Percentiles rank a stretch among this genome's conserved stretches.
Conservation (phyloP, 1,284 basidiomycete genomes). For the Trichosporon ovoides region DNA sequence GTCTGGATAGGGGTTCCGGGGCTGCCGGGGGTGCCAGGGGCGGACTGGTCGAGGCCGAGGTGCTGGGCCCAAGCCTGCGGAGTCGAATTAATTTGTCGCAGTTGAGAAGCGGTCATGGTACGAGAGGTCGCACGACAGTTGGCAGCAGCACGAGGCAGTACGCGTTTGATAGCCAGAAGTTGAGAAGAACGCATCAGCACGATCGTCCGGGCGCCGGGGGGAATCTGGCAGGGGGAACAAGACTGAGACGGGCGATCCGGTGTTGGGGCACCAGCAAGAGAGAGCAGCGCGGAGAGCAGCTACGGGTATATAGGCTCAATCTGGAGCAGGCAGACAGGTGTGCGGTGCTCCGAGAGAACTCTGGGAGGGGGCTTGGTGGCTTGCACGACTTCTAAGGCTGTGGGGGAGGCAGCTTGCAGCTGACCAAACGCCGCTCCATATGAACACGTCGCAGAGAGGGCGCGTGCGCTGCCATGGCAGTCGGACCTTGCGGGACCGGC, state of each 20-base stretch:
- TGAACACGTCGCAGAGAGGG: background rate
- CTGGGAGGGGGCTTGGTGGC: background rate
- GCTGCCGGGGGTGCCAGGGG: slow-evolving; percentile 30
- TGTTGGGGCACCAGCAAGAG: background rate
- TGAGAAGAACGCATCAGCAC: slow-evolving; percentile 5
- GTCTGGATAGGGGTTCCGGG: slow-evolving; percentile 30
- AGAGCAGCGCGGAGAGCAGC: background rate
- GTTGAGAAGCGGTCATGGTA: background rate
- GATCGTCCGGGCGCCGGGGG: background rate
- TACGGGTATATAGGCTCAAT: background rate
- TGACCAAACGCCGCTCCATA: background rate
- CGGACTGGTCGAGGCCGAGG: slow-evolving; percentile 34
- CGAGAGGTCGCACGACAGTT: too few relatives aligned
- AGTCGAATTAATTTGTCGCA: background rate
- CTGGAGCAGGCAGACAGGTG: background rate
- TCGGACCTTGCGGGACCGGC: background rate
- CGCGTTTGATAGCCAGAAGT: slow-evolving; percentile 2
- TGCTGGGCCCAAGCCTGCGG: slow-evolving; percentile 39
- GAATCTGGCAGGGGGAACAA: too few relatives aligned
- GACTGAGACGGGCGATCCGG: background rate
- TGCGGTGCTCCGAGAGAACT: background rate
- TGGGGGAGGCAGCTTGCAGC: background rate
- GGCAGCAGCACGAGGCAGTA: background rate
- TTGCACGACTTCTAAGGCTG: background rate
- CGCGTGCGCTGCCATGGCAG: background rate